Conservation (phyloP, 306 rosid genomes). For the Sphenostylis stenocarpa region DNA sequence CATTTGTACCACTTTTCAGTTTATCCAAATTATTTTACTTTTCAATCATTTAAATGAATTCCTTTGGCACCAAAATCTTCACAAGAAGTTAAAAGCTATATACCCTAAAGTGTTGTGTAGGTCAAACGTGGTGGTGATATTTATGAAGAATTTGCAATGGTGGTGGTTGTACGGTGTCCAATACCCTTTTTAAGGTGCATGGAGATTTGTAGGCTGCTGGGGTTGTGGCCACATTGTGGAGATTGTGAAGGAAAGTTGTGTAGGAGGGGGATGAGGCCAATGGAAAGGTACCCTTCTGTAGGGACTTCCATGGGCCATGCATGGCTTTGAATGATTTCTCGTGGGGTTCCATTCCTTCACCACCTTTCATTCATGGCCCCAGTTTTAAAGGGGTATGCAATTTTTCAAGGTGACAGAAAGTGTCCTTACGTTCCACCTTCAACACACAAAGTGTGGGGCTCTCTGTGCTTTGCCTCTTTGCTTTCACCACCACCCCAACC, state of each 20-base stretch:
- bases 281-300: conserved; percentile 27
- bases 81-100: too few species aligned
- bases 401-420: conserved; percentile 36
- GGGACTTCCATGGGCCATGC: conserved; percentile 36
- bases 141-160: not conserved
- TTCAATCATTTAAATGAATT: too few species aligned
- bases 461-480: conserved; percentile 15
- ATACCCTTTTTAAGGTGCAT: conserved; percentile 27
- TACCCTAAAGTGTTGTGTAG: not conserved
- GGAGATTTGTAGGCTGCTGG: conserved; percentile 41
- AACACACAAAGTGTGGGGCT: conserved; percentile 20
- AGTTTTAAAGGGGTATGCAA: not conserved
- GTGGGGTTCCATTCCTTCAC: conserved; percentile 32
- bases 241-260: not conserved
- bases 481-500: conserved; percentile 25
- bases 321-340: conserved; percentile 1
- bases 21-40: too few species aligned
- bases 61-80: too few species aligned
- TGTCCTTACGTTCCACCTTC: conserved; percentile 26
- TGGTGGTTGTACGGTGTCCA: conserved; percentile 43
- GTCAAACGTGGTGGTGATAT: conserved; percentile 3
- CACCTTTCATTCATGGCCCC: conserved; percentile 44
- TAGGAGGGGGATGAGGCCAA: conserved; percentile 18
- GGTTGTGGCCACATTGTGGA: conserved; percentile 43
- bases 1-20: too few species aligned